Conservation (phyloP, 2,329 filamentous ascomycete genomes). For the Penicillium oxalicum region DNA sequence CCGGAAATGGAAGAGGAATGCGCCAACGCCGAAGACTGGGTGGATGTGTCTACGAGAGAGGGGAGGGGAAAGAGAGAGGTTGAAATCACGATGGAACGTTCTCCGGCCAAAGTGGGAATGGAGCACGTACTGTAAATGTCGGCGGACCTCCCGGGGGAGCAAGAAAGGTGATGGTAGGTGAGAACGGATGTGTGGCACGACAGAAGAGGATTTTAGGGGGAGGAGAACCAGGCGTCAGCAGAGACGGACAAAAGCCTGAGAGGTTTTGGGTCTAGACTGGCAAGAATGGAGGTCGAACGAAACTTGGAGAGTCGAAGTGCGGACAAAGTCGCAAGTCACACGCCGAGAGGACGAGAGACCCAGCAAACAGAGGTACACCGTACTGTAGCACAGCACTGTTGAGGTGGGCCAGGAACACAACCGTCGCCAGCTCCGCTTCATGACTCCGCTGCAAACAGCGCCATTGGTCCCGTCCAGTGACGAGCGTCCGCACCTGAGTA, state of each 20-base stretch:
- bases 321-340: background rate
- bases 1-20: slow-evolving; percentile 8
- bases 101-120: slow-evolving; percentile 18
- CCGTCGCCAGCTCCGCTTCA: background rate
- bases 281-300: background rate
- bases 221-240: too few relatives aligned
- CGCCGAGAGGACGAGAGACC: too few relatives aligned
- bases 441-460: slow-evolving; percentile 12
- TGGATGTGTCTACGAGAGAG: too few relatives aligned
- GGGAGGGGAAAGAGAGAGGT: background rate
- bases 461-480: background rate
- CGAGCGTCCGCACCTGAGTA: too few relatives aligned
- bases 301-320: background rate
- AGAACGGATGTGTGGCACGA: slow-evolving; percentile 2
- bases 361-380: background rate
- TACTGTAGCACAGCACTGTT: background rate
- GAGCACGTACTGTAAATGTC: slow-evolving; percentile 14
- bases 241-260: too few relatives aligned
- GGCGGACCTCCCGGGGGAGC: background rate
- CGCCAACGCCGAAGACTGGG: background rate
- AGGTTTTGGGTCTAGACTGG: background rate
- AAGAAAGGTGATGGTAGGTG: background rate
- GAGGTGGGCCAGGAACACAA: slow-evolving; percentile 7
- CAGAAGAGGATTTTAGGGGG: too few relatives aligned
- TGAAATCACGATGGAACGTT: slow-evolving; percentile 18